Conservation (phyloP, 352 stramenopile species). For the Pythium coloratum region DNA sequence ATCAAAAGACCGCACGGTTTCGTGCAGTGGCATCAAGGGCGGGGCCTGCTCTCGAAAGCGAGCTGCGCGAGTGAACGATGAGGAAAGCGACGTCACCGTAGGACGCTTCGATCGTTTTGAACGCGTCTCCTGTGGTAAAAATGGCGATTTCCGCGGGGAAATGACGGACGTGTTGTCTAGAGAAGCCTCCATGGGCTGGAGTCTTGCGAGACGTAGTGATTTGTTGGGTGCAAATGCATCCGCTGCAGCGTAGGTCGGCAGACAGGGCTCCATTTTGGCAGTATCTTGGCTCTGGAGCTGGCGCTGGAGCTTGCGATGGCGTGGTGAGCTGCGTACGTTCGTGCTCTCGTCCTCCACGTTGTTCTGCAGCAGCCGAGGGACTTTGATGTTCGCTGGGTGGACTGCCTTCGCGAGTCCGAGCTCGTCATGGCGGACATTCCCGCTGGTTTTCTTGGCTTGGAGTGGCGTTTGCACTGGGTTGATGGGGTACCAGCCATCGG, state of each 20-base stretch:
- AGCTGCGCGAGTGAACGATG: not conserved
- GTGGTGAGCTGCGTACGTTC: not conserved
- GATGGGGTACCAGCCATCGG: constrained; percentile 40
- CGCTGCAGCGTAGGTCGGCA: not conserved
- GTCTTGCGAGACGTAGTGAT: constrained; percentile 38
- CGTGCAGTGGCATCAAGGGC: constrained; percentile 41
- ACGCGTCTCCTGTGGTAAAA: not conserved
- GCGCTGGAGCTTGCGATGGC: constrained; percentile 17
- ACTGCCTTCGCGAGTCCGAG: constrained; percentile 22
- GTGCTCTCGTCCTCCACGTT: not conserved
- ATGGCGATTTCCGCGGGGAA: not conserved
- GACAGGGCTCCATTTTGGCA: not conserved
- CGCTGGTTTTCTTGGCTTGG: not conserved
- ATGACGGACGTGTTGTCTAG: not conserved
- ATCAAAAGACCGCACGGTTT: constrained; percentile 53
- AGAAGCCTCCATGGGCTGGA: not conserved
- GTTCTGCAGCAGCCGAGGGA: constrained; percentile 3
- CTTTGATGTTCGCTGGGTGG: constrained; percentile 15
- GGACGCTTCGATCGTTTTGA: not conserved
- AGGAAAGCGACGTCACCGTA: not conserved
- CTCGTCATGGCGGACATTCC: constrained; percentile 1
- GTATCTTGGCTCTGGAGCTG: constrained; percentile 15
- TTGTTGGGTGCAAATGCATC: constrained; percentile 45
- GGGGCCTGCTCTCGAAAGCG: constrained; percentile 7
- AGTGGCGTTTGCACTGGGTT: constrained; percentile 6